Percentiles rank a stretch among this genome's conserved stretches.
Conservation (phyloP, 2,329 filamentous ascomycete species). For the Sclerotinia nivalis region DNA sequence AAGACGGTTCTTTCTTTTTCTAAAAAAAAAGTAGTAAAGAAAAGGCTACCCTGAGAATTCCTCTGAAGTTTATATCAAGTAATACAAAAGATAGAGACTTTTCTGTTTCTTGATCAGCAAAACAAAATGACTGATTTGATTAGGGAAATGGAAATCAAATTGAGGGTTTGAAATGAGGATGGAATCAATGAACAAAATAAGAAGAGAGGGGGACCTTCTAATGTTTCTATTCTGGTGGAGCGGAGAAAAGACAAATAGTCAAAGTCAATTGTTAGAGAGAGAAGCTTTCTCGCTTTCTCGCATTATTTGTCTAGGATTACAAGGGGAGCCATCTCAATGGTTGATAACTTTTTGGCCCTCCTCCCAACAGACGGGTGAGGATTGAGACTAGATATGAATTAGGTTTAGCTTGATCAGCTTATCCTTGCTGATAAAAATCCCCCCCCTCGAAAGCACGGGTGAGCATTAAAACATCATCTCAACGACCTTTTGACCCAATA, state of each 20-base stretch:
- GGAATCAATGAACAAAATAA: neutral
- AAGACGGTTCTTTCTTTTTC: constrained; percentile 10
- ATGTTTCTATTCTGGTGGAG: constrained; percentile 9
- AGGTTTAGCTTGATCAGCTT: neutral
- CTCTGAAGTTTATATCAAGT: constrained; percentile 15
- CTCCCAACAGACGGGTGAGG: constrained; percentile 24
- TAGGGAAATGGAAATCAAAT: constrained; percentile 16
- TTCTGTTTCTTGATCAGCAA: constrained; percentile 11
- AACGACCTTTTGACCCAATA: constrained; percentile 19
- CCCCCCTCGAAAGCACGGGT: constrained; percentile 6
- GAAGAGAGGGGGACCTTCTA: constrained; percentile 12
- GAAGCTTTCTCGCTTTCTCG: neutral
- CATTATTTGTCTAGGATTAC: constrained; percentile 18
- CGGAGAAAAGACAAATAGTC: constrained; percentile 13
- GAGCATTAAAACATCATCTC: constrained; percentile 7
- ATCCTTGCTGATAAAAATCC: constrained; percentile 3
- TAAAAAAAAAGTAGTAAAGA: neutral
- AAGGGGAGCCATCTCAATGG: constrained; percentile 19
- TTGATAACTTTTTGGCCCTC: constrained; percentile 21
- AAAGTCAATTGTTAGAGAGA: neutral
- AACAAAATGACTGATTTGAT: constrained; percentile 5
- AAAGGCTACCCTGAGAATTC: constrained; percentile 18
- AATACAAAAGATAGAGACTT: constrained; percentile 19
- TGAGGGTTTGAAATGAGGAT: neutral
- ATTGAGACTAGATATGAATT: constrained; percentile 12